Conservation (phyloP, 1,284 basidiomycete genomes). For the Cutaneotrichosporon dermatis region DNA sequence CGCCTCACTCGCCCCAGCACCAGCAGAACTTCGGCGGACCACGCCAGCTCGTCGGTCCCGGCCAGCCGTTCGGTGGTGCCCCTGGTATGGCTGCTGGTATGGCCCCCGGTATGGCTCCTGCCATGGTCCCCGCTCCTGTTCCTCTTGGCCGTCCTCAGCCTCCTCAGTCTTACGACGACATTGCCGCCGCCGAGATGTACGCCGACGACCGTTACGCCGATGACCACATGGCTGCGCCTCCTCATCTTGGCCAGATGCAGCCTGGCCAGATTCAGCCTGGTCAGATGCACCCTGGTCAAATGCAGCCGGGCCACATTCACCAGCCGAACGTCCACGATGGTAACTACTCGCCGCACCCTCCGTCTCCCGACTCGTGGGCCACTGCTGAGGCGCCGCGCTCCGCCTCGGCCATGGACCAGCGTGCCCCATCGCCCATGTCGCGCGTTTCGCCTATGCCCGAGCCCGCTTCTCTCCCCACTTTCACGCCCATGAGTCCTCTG, state of each 20-base stretch:
- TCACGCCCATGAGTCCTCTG: constrained; percentile 37
- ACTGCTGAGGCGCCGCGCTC: background rate
- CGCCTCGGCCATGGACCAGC: background rate
- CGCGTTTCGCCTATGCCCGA: background rate
- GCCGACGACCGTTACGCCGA: constrained; percentile 23
- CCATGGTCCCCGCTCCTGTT: constrained; percentile 26
- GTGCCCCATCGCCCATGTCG: background rate
- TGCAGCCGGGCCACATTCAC: no score
- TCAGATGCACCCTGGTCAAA: no score
- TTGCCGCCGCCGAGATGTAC: constrained; percentile 33
- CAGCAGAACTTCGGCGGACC: constrained; percentile 12
- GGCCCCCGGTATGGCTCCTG: background rate
- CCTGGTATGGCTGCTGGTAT: no score
- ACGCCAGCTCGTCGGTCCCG: constrained; percentile 38
- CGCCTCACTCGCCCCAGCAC: constrained; percentile 8
- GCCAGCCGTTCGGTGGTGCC: background rate
- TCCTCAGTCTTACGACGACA: constrained; percentile 30
- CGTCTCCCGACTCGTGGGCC: background rate
- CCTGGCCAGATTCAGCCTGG: no score
- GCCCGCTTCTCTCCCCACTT: constrained; percentile 20
- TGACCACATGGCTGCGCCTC: constrained; percentile 10
- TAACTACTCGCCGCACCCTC: no score
- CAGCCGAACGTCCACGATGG: no score
- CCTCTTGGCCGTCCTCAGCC: constrained; percentile 39
- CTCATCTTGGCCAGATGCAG: background rate